Conservation (phyloP, 1,284 basidiomycete species). For the Marasmius oreades region DNA sequence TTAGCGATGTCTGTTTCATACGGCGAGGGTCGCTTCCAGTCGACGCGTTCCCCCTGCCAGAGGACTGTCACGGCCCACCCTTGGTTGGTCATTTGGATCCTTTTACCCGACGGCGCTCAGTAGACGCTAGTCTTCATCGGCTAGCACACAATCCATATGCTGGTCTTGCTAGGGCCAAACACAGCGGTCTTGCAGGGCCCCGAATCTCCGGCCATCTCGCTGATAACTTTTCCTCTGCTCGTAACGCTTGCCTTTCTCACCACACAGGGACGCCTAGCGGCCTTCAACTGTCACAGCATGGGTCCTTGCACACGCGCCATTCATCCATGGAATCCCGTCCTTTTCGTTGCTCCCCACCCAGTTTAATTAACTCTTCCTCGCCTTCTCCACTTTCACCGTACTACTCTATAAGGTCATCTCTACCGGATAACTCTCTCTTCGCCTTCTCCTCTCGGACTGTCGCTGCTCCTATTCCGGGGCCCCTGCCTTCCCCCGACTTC, state of each 20-base stretch:
- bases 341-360: conserved; percentile 28
- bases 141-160: conserved; percentile 63
- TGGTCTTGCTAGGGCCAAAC: conserved; percentile 52
- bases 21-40: conserved; percentile 52
- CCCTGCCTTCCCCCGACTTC: conserved; percentile 65
- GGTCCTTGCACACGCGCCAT: conserved; percentile 22
- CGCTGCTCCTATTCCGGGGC: conserved; percentile 58
- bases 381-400: conserved; percentile 38
- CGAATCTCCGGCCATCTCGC: conserved; percentile 29
- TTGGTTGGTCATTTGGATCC: conserved; percentile 37
- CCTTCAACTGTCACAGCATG: conserved; percentile 1
- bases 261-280: not conserved
- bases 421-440: conserved; percentile 49
- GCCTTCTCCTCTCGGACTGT: conserved; percentile 47
- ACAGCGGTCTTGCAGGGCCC: conserved; percentile 43
- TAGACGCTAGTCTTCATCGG: conserved; percentile 59
- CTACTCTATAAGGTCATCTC: conserved; percentile 34
- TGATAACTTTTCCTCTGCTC: conserved; percentile 6
- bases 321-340: conserved; percentile 23
- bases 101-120: conserved; percentile 50
- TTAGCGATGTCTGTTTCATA: conserved; percentile 15
- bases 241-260: conserved; percentile 2
- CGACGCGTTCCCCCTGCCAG: conserved; percentile 30
- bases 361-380: conserved; percentile 30
- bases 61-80: conserved; percentile 25